phyloP scores from a whole-genome alignment of 2,329 filamentous ascomycete genomes.

The Sclerotinia minor region DNA sequence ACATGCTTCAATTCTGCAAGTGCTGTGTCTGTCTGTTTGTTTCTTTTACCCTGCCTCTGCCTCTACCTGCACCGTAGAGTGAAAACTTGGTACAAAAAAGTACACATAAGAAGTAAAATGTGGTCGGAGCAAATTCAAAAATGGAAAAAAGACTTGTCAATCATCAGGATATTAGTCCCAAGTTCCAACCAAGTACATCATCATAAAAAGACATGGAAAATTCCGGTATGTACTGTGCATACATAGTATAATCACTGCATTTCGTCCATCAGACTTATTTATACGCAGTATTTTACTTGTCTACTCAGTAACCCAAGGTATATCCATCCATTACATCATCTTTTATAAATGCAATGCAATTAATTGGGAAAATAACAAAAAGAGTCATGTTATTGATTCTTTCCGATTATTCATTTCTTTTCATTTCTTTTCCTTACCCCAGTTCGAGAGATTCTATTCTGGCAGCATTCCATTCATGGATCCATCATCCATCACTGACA shows the following conservation, averaged over 20 bases:
- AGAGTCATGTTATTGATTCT: background rate
- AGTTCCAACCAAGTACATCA: background rate
- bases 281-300: too few relatives aligned
- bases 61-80: background rate
- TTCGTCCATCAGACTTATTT: background rate
- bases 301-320: too few relatives aligned
- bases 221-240: background rate
- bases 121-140: background rate
- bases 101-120: background rate
- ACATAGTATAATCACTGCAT: background rate
- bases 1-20: background rate
- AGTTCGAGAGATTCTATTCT: background rate
- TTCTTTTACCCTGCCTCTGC: background rate
- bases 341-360: background rate
- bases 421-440: too few relatives aligned
- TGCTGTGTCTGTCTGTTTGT: conserved; percentile 4
- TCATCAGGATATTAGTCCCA: background rate
- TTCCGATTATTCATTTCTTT: background rate
- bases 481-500: background rate
- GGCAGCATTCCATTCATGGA: background rate
- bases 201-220: conserved; percentile 7
- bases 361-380: too few relatives aligned
- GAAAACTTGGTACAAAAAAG: background rate
- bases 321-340: background rate
- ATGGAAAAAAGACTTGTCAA: conserved; percentile 1